phyloP scores from a whole-genome alignment of 768 basidiomycete genomes.

The Filobasidium floriforme region DNA sequence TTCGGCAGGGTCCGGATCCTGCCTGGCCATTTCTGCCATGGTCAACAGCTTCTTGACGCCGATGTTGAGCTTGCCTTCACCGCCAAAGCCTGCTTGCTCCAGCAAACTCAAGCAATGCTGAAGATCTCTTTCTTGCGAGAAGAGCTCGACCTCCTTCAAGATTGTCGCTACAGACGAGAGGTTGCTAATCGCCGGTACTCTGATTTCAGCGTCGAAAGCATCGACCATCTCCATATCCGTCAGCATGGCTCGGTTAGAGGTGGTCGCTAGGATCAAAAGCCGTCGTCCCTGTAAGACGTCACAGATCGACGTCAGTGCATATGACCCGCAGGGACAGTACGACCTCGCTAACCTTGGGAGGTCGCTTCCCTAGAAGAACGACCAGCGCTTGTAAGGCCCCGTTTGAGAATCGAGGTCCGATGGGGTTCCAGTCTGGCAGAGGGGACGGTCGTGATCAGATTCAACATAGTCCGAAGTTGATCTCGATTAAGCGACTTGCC shows the following conservation, averaged over 20 bases:
- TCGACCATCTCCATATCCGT: conserved; percentile 82
- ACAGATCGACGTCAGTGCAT: background rate
- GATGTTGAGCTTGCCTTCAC: conserved; percentile 58
- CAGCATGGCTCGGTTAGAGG: conserved; percentile 77
- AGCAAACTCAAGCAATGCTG: conserved; percentile 60
- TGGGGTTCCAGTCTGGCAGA: conserved; percentile 85
- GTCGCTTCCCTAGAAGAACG: conserved; percentile 76
- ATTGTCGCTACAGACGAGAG: conserved; percentile 67
- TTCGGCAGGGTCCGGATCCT: conserved; percentile 77
- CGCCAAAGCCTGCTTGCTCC: conserved; percentile 64
- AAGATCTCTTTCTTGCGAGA: conserved; percentile 52
- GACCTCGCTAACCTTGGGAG: conserved; percentile 66
- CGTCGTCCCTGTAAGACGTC: conserved; percentile 67
- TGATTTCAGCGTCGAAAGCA: conserved; percentile 77
- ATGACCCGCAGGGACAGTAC: background rate
- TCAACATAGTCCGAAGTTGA: background rate
- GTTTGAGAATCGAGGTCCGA: conserved; percentile 96
- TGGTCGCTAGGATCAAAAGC: conserved; percentile 81
- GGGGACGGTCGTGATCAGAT: background rate
- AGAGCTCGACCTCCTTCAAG: conserved; percentile 69
- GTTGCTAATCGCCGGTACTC: conserved; percentile 70
- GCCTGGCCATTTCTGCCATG: conserved; percentile 90
- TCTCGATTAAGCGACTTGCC: conserved; percentile 51
- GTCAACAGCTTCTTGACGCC: conserved; percentile 91
- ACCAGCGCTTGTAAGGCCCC: conserved; percentile 80